These are phyloP conservation scores for Dissoconium aciculare DNA, from an alignment of 2,329 filamentous ascomycete species.

Conservation along the genomic window DNA sequence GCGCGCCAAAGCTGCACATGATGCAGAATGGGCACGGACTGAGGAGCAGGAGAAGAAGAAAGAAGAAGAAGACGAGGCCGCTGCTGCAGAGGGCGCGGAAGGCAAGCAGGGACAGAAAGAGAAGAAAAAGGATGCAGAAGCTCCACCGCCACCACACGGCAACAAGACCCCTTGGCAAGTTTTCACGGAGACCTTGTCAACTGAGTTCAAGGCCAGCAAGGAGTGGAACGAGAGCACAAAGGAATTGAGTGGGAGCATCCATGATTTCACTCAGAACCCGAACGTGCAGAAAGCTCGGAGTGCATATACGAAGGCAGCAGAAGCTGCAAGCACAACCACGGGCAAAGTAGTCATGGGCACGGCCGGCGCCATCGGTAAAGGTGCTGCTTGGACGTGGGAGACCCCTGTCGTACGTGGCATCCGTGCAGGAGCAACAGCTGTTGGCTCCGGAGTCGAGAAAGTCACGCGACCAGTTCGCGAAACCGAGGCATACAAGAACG, in stretches of 20 bases:
- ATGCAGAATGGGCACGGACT: conserved; percentile 25
- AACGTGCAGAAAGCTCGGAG: conserved; percentile 71
- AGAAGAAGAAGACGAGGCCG: conserved; percentile 19
- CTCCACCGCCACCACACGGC: conserved; percentile 87
- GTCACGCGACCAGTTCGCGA: conserved; percentile 88
- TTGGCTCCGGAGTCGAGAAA: conserved; percentile 78
- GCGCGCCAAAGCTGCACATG: conserved; percentile 23
- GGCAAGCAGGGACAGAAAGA: conserved; percentile 36
- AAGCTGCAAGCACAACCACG: conserved; percentile 64
- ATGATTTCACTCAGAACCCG: conserved; percentile 87
- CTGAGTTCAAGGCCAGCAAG: conserved; percentile 90
- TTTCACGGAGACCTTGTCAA: conserved; percentile 89
- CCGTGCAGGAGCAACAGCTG: conserved; percentile 69
- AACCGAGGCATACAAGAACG: conserved; percentile 82
- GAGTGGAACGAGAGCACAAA: conserved; percentile 99
- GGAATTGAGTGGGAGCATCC: conserved; percentile 72
- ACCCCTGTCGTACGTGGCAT: conserved; percentile 85
- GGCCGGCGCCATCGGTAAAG: conserved; percentile 72
- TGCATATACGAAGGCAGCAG: conserved; percentile 75
- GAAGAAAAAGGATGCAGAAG: conserved; percentile 47
- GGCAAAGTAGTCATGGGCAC: conserved; percentile 71
- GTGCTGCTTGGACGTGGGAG: conserved; percentile 94
- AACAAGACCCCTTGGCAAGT: conserved; percentile 99
- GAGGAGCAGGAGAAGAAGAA: conserved; percentile 31
- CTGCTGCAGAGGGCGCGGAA: conserved; percentile 23